Conservation (phyloP, 345 rosid genomes). For the Eucalyptus brandiana region DNA sequence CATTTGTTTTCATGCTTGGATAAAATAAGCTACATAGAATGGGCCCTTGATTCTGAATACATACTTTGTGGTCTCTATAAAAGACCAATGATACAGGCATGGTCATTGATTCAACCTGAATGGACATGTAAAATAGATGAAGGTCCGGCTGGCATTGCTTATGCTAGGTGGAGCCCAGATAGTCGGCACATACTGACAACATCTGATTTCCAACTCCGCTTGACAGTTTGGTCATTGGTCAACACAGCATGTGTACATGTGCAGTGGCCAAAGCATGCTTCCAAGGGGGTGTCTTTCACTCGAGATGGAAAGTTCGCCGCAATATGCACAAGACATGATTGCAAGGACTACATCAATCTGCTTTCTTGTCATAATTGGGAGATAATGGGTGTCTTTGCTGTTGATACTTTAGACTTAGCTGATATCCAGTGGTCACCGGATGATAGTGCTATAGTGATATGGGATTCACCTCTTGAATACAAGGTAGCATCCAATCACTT, state of each 20-base stretch:
- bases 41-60: conserved; percentile 94
- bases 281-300: conserved; percentile 77
- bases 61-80: conserved; percentile 88
- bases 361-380: conserved; percentile 88
- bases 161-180: conserved; percentile 98
- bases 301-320: conserved; percentile 88
- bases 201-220: conserved; percentile 78
- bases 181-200: conserved; percentile 94
- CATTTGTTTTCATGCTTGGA: conserved; percentile 97
- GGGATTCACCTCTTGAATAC: conserved; percentile 92
- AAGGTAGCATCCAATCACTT: conserved; percentile 28
- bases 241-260: conserved; percentile 97
- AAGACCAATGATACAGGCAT: conserved; percentile 91
- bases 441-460: conserved; percentile 72
- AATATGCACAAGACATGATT: conserved; percentile 83
- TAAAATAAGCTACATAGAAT: conserved; percentile 91
- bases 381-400: conserved; percentile 88
- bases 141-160: conserved; percentile 93
- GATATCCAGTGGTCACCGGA: conserved; percentile 96
- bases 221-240: conserved; percentile 88
- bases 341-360: conserved; percentile 86
- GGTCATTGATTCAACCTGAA: conserved; percentile 87
- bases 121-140: conserved; percentile 99
- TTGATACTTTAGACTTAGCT: conserved; percentile 83
- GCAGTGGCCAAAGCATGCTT: conserved; percentile 91